Percentiles rank a stretch among this genome's conserved stretches.
Conservation (phyloP, 1,284 basidiomycete genomes). For the Trichosporon ovoides region DNA sequence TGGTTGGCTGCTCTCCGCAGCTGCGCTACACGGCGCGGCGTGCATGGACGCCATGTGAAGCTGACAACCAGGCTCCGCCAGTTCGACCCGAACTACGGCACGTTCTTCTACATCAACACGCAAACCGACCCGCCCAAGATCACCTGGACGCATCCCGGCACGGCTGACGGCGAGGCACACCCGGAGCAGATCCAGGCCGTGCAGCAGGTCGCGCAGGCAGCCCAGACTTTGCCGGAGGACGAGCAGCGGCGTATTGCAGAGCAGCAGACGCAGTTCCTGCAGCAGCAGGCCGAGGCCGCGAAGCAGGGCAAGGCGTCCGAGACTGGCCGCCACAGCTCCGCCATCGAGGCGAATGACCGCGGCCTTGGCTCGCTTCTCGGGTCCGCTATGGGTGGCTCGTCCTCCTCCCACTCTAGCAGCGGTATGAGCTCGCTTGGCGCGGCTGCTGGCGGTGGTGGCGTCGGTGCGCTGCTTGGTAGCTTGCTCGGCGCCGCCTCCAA, state of each 20-base stretch:
- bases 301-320: constrained; percentile 1
- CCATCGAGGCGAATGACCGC: constrained; percentile 9
- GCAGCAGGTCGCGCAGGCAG: constrained; percentile 8
- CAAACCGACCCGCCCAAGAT: constrained; percentile 34
- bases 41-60: too few species aligned
- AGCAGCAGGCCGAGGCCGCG: not conserved
- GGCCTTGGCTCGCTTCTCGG: constrained; percentile 15
- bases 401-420: not conserved
- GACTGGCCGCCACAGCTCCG: not conserved
- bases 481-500: constrained; percentile 7
- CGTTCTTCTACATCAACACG: constrained; percentile 28
- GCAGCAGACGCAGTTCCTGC: constrained; percentile 15
- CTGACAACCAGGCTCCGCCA: constrained; percentile 8
- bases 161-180: constrained; percentile 27
- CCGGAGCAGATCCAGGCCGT: constrained; percentile 32
- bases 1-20: too few species aligned
- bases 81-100: constrained; percentile 6
- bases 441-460: constrained; percentile 1
- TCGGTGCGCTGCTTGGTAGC: constrained; percentile 16
- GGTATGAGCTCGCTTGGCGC: not conserved
- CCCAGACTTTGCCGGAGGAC: constrained; percentile 10
- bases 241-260: constrained; percentile 9
- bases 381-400: not conserved
- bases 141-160: constrained; percentile 35
- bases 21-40: too few species aligned